Evolutionary conservation across 2,329 filamentous ascomycete genomes (phyloP).

Genomic region (Paecilomyces sp.): DNA sequence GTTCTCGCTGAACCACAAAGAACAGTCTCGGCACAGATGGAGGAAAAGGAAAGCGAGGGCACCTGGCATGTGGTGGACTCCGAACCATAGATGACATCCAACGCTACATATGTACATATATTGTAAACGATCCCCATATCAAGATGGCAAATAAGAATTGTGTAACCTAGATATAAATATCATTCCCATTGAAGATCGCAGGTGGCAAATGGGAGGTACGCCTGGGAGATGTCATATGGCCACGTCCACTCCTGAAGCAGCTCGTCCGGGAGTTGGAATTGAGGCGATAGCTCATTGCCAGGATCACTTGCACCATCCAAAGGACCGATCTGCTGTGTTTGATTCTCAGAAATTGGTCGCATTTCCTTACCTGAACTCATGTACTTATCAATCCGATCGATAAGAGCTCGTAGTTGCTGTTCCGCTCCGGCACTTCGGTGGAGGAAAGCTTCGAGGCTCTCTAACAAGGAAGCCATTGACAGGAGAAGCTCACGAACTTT

Average conservation of each 20-base stretch:
- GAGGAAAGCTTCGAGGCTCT: slow-evolving; percentile 36
- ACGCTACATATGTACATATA: too few relatives aligned
- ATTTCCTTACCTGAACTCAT: slow-evolving; percentile 19
- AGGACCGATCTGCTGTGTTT: slow-evolving; percentile 3
- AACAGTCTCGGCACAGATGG: too few relatives aligned
- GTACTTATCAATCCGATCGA: slow-evolving; percentile 39
- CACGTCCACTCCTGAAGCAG: slow-evolving; percentile 38
- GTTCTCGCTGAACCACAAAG: slow-evolving; percentile 13
- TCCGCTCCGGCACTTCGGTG: slow-evolving; percentile 33
- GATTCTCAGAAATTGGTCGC: slow-evolving; percentile 4
- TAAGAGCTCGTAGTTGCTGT: slow-evolving; percentile 32
- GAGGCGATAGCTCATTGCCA: slow-evolving; percentile 14
- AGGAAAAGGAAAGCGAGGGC: too few relatives aligned
- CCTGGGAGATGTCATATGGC: slow-evolving; percentile 13
- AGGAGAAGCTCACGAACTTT: slow-evolving; percentile 36
- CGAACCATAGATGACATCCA: too few relatives aligned
- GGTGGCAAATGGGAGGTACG: too few relatives aligned
- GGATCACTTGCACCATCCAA: slow-evolving; percentile 1
- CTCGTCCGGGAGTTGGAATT: slow-evolving; percentile 35
- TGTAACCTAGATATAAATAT: too few relatives aligned
- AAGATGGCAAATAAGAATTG: too few relatives aligned
- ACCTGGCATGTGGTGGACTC: too few relatives aligned
- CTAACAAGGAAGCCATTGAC: slow-evolving; percentile 40
- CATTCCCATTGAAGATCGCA: too few relatives aligned
- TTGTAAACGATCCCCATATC: too few relatives aligned